Evolutionary conservation across 2,329 filamentous ascomycete genomes (phyloP).

Genomic region (Neonectria magnoliae): DNA sequence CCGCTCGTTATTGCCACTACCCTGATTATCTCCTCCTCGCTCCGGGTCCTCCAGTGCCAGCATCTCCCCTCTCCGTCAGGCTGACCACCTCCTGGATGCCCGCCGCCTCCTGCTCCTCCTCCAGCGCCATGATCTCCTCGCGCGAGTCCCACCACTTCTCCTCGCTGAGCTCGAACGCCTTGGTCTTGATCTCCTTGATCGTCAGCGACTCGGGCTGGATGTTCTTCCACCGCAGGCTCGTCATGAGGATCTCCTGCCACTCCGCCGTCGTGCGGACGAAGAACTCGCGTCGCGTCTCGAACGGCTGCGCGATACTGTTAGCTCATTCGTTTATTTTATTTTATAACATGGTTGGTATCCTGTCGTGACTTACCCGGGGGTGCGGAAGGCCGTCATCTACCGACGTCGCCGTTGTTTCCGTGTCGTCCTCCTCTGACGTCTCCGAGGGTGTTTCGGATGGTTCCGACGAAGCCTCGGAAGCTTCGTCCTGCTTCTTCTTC

Average conservation of each 20-base stretch:
- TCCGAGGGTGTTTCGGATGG: constrained; percentile 45
- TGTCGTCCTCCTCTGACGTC: constrained; percentile 56
- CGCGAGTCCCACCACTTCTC: constrained; percentile 99
- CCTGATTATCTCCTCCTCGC: constrained; percentile 46
- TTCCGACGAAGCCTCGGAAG: constrained; percentile 48
- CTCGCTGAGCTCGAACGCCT: constrained; percentile 90
- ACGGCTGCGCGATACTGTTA: constrained; percentile 66
- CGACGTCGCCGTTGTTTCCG: constrained; percentile 59
- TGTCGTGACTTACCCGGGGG: constrained; percentile 58
- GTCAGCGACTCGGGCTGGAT: constrained; percentile 73
- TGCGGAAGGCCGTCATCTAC: constrained; percentile 82
- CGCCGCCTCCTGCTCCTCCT: constrained; percentile 95
- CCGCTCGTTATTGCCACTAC: no score
- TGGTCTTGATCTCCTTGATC: constrained; percentile 92
- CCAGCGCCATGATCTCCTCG: constrained; percentile 89
- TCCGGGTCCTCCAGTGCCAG: constrained; percentile 49
- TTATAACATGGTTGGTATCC: background rate
- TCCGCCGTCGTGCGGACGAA: constrained; percentile 86
- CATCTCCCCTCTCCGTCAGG: constrained; percentile 76
- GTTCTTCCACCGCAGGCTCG: constrained; percentile 74
- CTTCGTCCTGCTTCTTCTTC: constrained; percentile 63
- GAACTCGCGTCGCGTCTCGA: constrained; percentile 92
- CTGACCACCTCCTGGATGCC: constrained; percentile 96
- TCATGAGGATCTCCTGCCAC: constrained; percentile 90
- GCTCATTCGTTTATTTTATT: background rate